A percentile compares a stretch with the other conserved stretches of the same genome.
Evolutionary conservation across 139 green algal species (phyloP).

Genomic region (Dunaliella sp.): DNA sequence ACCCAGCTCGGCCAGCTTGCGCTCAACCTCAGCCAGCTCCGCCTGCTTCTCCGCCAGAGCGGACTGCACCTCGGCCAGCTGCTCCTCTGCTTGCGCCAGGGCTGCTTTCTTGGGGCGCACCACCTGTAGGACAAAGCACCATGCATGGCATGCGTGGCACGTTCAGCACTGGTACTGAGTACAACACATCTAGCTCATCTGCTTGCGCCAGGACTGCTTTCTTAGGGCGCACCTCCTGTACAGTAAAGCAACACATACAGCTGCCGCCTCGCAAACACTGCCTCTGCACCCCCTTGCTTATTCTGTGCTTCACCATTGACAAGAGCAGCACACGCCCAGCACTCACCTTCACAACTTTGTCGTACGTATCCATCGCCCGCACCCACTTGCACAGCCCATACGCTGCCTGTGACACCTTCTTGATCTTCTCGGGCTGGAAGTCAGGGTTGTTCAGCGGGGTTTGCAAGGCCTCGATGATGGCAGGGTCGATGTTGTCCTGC

Average conservation of each 20-base stretch:
- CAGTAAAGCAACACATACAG: no score
- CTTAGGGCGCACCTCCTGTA: conserved; percentile 46
- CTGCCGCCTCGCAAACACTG: no score
- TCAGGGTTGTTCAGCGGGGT: conserved; percentile 35
- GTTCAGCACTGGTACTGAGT: no score
- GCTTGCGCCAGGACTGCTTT: background rate
- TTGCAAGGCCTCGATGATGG: conserved; percentile 34
- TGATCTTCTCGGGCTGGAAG: conserved; percentile 66
- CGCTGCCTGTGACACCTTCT: conserved; percentile 65
- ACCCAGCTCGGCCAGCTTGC: conserved; percentile 65
- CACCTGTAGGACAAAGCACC: conserved; percentile 30
- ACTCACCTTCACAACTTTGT: conserved; percentile 59
- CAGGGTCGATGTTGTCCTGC: conserved; percentile 58
- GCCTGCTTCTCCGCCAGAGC: conserved; percentile 63
- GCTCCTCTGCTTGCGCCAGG: conserved; percentile 50
- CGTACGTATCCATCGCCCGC: conserved; percentile 77
- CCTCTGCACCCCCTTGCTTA: no score
- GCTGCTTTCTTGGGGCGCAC: conserved; percentile 66
- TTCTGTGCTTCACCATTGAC: no score
- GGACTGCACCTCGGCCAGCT: conserved; percentile 54
- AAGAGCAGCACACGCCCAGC: no score
- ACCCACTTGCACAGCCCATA: conserved; percentile 77
- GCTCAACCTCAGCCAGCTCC: conserved; percentile 59
- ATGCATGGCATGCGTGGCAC: no score
- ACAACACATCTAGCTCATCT: no score